Base-by-base conservation (phyloP, 192 early-diverging fungal species). In the Coemansia sp. region DNA sequence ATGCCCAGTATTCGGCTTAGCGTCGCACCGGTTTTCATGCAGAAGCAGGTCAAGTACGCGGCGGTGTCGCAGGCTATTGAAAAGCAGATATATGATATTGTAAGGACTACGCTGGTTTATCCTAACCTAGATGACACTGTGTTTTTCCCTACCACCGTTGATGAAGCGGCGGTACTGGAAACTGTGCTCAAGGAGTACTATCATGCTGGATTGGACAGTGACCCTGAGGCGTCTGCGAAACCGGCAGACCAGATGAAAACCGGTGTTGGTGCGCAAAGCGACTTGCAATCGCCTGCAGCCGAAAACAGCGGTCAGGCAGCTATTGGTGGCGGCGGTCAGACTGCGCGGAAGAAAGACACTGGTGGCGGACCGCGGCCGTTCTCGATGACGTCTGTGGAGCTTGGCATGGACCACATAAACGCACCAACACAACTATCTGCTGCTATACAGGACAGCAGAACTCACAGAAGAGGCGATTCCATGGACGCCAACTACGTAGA, bases 71-170 rank as follows among this genome's bases (percentile, higher is more conserved):
- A 92, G 68, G 91, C 92, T 7, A 94, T 97, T 61, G 93, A 95
- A 72, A 85, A 89, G 70, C 87, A 92, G 64, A 89, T 97, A 64
- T 88, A 91, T 71, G 92, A 94, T 38, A 88, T 91, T 33, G 81
- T 97, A 37, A 85, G 89, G 4, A 89, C 89, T 67, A 89, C 87
- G 18, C 78, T 97, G 67, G 90, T 97, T 11, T 75, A 95, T 62
- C 95, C 95, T 5, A 91, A 95, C 61, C 91, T 97, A 89, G 95
- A 97, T 68, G 92, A 95, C 67, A 86, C 93, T 1, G 82, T 88
- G 14, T 95, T 95, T 68, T 92, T 89, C 73, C 83, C 87, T 35
- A 76, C 88, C 3, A 58, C 74, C 6, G 85, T 75, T 22, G 81
- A 74, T 4, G 80, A 83, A 17, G 81, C 89, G 20, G 90, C 85